Conservation (phyloP, 768 basidiomycete genomes). For the Lactifluus pinguis region DNA sequence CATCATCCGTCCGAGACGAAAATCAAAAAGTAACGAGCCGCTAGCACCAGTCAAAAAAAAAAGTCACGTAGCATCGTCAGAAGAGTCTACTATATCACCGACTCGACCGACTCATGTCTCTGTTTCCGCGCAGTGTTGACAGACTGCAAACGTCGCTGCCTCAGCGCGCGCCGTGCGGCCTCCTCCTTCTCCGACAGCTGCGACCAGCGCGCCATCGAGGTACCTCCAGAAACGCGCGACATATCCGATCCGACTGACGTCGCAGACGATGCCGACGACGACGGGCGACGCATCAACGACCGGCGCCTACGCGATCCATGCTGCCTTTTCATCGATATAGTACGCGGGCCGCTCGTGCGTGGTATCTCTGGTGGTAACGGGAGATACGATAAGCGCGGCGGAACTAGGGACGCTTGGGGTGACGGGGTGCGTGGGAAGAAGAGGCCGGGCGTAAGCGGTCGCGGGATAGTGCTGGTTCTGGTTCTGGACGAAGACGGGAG, state of each 20-base stretch:
- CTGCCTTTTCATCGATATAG: neutral
- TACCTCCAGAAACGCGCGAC: conserved; percentile 9
- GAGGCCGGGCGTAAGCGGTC: neutral
- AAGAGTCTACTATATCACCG: neutral
- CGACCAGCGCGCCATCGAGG: neutral
- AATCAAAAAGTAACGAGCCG: neutral
- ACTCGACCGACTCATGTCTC: neutral
- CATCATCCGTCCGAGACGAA: neutral
- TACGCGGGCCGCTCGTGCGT: neutral
- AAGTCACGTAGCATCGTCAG: neutral
- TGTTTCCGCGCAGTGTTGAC: neutral
- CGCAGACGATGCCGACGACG: conserved; percentile 5
- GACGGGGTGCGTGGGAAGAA: neutral
- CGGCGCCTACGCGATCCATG: conserved; percentile 1
- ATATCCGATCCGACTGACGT: conserved; percentile 19
- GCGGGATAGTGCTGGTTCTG: neutral
- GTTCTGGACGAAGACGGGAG: neutral
- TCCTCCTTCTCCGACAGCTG: conserved; percentile 16
- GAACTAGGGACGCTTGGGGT: neutral
- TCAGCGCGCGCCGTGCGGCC: conserved; percentile 14
- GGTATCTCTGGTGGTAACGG: neutral
- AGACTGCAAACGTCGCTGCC: conserved; percentile 9
- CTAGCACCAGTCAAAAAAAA: neutral
- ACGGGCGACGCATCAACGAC: neutral
- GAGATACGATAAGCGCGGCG: conserved; percentile 3